These are phyloP conservation scores for Myxozyma mucilagina DNA, from an alignment of 805 yeast species.

Conservation along the genomic window DNA sequence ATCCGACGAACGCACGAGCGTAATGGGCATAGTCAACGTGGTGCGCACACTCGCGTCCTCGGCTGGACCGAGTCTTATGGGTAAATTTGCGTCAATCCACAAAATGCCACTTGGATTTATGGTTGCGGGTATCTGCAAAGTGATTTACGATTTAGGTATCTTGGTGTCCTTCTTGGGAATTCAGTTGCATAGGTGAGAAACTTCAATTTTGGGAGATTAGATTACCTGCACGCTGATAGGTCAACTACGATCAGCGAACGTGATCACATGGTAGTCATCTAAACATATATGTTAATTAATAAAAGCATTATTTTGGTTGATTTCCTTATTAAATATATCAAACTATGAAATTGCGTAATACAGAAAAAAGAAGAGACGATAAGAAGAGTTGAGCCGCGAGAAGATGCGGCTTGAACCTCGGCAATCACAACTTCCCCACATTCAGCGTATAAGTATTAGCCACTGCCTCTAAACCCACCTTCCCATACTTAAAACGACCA, in stretches of 20 bases:
- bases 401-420: no score
- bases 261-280: no score
- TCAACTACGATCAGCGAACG: no score
- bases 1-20: slow-evolving; percentile 65
- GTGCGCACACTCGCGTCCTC: slow-evolving; percentile 84
- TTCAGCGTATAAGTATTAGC: neutral
- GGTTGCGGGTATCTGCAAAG: slow-evolving; percentile 42
- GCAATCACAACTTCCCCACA: no score
- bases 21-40: slow-evolving; percentile 82
- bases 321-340: no score
- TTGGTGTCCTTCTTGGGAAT: slow-evolving; percentile 18
- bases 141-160: slow-evolving; percentile 40
- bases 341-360: no score
- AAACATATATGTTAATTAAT: no score
- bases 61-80: slow-evolving; percentile 78
- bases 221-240: neutral
- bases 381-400: no score
- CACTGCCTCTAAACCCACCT: neutral
- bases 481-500: neutral
- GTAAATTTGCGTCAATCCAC: slow-evolving; percentile 57
- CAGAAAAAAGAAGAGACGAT: no score
- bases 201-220: neutral
- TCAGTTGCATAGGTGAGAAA: slow-evolving; percentile 13
- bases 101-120: slow-evolving; percentile 39
- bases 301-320: no score